A percentile compares a stretch with the other conserved stretches of the same genome.
Conservation (phyloP, 176 grass and related monocot species). For the Zoysia japonica region DNA sequence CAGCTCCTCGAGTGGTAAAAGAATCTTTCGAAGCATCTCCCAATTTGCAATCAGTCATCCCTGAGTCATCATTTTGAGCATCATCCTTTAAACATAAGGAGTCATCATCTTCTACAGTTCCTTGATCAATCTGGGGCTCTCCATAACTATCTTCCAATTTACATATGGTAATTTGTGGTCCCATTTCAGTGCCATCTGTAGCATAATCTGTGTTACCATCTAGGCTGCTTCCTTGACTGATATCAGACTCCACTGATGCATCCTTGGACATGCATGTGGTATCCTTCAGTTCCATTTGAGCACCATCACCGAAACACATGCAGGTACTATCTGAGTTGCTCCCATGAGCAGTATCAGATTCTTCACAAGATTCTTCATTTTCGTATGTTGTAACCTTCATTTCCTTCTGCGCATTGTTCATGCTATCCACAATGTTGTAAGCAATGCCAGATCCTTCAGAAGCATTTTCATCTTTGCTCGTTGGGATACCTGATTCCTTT, state of each 20-base stretch:
- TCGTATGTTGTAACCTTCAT: background rate
- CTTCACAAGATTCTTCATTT: background rate
- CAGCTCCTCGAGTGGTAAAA: background rate
- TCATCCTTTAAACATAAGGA: constrained; percentile 9
- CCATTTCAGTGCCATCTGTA: constrained; percentile 2
- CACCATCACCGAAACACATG: constrained; percentile 13
- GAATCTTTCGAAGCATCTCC: constrained; percentile 8
- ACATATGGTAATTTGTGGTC: background rate
- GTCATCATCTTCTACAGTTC: constrained; percentile 5
- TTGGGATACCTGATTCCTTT: background rate
- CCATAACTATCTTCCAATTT: constrained; percentile 22
- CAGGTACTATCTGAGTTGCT: background rate
- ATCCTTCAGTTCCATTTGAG: background rate
- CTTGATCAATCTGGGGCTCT: constrained; percentile 22
- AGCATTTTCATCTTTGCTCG: background rate
- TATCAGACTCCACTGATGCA: constrained; percentile 18
- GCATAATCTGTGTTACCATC: background rate
- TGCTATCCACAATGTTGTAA: background rate
- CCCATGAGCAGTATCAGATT: background rate
- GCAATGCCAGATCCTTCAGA: constrained; percentile 27
- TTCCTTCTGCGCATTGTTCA: constrained; percentile 15
- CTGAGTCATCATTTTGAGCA: constrained; percentile 15
- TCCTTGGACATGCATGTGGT: background rate
- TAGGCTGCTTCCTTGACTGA: background rate
- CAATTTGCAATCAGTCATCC: background rate